These are phyloP conservation scores for Lactarius sp. DNA, from an alignment of 768 basidiomycete genomes.

Conservation along the genomic window DNA sequence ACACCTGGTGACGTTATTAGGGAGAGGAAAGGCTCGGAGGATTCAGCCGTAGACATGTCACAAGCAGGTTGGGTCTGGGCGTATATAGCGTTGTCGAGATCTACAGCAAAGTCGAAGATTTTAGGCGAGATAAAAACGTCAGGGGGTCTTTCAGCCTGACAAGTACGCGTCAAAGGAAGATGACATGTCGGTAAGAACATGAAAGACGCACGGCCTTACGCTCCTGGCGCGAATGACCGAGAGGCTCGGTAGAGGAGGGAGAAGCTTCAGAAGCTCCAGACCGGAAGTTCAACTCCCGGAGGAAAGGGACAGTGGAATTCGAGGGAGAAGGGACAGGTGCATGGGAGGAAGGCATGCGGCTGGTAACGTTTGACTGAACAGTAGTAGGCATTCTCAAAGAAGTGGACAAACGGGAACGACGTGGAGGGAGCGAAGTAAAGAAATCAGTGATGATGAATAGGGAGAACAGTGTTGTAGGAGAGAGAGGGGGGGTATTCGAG, in stretches of 20 bases:
- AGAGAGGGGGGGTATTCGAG: background rate
- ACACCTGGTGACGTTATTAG: background rate
- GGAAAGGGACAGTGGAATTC: background rate
- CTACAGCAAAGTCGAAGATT: constrained; percentile 10
- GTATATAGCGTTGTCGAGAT: constrained; percentile 9
- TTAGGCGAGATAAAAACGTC: background rate
- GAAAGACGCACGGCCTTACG: constrained; percentile 5
- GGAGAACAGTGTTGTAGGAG: background rate
- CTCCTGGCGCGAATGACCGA: background rate
- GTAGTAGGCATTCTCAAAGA: constrained; percentile 1
- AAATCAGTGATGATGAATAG: background rate
- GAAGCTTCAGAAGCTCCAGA: background rate
- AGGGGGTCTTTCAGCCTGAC: background rate
- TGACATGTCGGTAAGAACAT: background rate
- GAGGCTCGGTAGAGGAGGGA: background rate
- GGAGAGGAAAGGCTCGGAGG: background rate
- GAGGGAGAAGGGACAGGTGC: background rate
- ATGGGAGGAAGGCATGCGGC: background rate
- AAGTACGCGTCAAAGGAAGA: background rate
- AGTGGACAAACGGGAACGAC: background rate
- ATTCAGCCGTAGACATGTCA: background rate
- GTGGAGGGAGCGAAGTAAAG: background rate
- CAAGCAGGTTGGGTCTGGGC: background rate
- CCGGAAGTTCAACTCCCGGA: background rate
- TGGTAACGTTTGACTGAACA: background rate